Conservation (phyloP, 2,329 filamentous ascomycete species). For the Xylariaceae sp. region DNA sequence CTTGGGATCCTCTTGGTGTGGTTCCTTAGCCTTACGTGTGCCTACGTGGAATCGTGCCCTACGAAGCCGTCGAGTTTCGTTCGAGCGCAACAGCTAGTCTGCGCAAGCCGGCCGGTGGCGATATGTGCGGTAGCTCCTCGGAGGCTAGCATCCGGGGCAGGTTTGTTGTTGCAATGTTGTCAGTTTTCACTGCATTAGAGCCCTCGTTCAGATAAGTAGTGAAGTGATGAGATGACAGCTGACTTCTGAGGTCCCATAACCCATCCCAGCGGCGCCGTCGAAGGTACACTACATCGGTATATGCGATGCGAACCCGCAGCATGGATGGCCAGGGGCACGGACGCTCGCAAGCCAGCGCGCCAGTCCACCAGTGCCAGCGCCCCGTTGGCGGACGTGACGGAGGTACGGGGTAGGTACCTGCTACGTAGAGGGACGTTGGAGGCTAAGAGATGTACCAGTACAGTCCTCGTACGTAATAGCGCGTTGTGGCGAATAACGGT, state of each 20-base stretch:
- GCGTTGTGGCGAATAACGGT: neutral
- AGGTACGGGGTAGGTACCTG: neutral
- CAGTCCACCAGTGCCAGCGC: too few species aligned
- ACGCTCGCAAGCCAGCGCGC: neutral
- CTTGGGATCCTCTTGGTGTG: too few species aligned
- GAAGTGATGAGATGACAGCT: neutral
- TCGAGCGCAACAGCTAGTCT: neutral
- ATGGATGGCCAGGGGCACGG: neutral
- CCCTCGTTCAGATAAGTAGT: neutral
- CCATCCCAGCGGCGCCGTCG: slow-evolving; percentile 2
- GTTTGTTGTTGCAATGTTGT: slow-evolving; percentile 1
- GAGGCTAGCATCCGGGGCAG: neutral
- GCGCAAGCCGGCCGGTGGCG: neutral
- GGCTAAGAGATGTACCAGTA: neutral
- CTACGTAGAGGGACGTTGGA: neutral
- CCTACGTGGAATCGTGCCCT: neutral
- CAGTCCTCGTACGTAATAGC: neutral
- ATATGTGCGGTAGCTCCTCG: neutral
- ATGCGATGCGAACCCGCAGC: neutral
- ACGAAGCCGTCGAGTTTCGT: neutral
- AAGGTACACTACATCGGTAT: neutral
- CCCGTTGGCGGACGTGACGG: neutral
- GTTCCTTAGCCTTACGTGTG: neutral
- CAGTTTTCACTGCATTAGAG: slow-evolving; percentile 3
- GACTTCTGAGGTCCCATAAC: slow-evolving; percentile 13